Conservation (phyloP, 2,329 filamentous ascomycete genomes). For the Penicillium sp. region DNA sequence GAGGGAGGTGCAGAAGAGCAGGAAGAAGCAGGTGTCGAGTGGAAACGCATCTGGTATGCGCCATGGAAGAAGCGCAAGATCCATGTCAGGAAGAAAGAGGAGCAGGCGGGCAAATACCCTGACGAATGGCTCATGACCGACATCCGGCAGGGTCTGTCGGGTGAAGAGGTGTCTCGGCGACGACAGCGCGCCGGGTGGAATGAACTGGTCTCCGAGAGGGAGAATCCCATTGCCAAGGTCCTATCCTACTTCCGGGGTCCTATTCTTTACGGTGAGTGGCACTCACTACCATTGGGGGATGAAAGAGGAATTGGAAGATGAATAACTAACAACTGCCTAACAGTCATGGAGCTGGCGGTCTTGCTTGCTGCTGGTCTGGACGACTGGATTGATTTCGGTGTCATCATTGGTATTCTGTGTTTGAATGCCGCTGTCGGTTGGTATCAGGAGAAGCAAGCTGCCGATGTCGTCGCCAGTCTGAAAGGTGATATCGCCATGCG, state of each 20-base stretch:
- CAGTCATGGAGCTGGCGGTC: conserved; percentile 70
- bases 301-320: background rate
- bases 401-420: conserved; percentile 70
- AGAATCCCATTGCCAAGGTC: conserved; percentile 69
- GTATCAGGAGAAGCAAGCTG: conserved; percentile 78
- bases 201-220: conserved; percentile 71
- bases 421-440: conserved; percentile 73
- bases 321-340: conserved; percentile 12
- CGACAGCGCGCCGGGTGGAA: conserved; percentile 66
- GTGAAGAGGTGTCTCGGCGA: conserved; percentile 55
- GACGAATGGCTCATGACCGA: conserved; percentile 66
- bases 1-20: conserved; percentile 47
- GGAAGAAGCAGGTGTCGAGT: conserved; percentile 40
- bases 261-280: conserved; percentile 65
- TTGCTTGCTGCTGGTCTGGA: conserved; percentile 67
- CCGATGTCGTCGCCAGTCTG: conserved; percentile 68
- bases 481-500: conserved; percentile 77
- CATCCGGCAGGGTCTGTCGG: conserved; percentile 60
- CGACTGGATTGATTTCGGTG: conserved; percentile 73
- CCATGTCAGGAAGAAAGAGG: conserved; percentile 21
- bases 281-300: background rate
- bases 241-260: conserved; percentile 70
- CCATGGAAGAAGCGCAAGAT: conserved; percentile 49
- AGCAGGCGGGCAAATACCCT: conserved; percentile 46
- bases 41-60: conserved; percentile 57